Percentiles rank a stretch among this genome's conserved stretches.
phyloP scores from a whole-genome alignment of 2,329 filamentous ascomycete species.

The Orbilia blumenaviensis region DNA sequence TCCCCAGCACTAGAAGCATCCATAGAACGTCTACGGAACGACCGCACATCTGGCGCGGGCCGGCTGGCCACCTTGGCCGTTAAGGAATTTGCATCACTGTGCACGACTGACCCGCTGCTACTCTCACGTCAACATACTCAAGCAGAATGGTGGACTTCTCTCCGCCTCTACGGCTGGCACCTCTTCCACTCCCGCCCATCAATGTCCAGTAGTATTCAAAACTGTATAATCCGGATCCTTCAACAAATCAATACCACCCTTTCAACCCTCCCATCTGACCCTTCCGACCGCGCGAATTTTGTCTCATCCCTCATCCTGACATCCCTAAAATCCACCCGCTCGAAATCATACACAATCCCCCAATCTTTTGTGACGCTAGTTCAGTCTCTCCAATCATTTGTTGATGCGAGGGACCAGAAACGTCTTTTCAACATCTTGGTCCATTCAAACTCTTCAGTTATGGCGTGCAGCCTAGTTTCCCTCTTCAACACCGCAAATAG shows the following conservation, averaged over 20 bases:
- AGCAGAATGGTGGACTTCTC: constrained; percentile 49
- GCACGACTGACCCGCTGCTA: constrained; percentile 24
- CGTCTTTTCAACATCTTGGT: constrained; percentile 40
- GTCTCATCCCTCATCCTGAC: constrained; percentile 35
- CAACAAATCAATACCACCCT: constrained; percentile 26
- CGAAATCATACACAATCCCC: constrained; percentile 44
- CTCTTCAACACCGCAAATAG: constrained; percentile 29
- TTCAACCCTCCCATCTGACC: background rate
- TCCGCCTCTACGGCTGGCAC: constrained; percentile 50
- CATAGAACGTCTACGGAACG: constrained; percentile 38
- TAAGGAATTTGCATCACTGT: constrained; percentile 42
- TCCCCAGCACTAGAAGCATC: constrained; percentile 45
- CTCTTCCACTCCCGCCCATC: constrained; percentile 46
- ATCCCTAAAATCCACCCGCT: constrained; percentile 24
- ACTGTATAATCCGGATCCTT: constrained; percentile 44
- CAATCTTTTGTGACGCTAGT: constrained; percentile 27
- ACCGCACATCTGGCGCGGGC: constrained; percentile 45
- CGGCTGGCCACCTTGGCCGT: constrained; percentile 50
- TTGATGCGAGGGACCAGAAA: constrained; percentile 22
- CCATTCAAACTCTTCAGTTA: constrained; percentile 51
- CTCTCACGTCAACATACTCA: background rate
- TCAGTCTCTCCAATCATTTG: constrained; percentile 18
- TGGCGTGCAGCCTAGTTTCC: constrained; percentile 34
- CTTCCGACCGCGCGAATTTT: background rate
- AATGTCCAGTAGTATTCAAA: constrained; percentile 51